A percentile compares a stretch with the other conserved stretches of the same genome.
These are phyloP conservation scores for Picea glauca DNA, from an alignment of 75 land plant genomes.

Conservation along the genomic window DNA sequence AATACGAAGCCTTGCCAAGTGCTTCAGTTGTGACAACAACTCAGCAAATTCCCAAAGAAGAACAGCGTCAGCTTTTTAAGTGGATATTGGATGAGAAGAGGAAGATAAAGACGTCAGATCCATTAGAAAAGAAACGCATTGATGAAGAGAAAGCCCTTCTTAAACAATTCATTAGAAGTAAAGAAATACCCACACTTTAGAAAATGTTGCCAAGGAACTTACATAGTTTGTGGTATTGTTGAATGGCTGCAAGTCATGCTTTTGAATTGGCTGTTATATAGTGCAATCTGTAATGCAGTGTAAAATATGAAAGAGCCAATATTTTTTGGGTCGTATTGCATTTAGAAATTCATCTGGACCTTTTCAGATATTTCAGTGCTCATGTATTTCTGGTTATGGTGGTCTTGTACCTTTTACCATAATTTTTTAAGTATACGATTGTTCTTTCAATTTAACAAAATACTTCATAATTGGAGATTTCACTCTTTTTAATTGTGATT, in stretches of 20 bases:
- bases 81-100: constrained; percentile 92
- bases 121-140: constrained; percentile 69
- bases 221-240: neutral
- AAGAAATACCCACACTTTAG: constrained; percentile 29
- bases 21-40: neutral
- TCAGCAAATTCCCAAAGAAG: constrained; percentile 40
- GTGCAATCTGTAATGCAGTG: neutral
- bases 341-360: constrained; percentile 1
- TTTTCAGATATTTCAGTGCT: neutral
- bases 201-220: neutral
- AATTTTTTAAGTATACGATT: neutral
- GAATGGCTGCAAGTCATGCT: neutral
- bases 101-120: constrained; percentile 57
- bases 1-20: constrained; percentile 1
- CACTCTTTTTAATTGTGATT: neutral
- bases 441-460: neutral
- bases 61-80: constrained; percentile 69
- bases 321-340: neutral
- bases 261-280: neutral
- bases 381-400: neutral
- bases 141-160: constrained; percentile 81
- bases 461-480: neutral
- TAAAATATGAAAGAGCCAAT: neutral
- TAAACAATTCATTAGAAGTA: constrained; percentile 65
- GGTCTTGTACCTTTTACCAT: neutral